These are phyloP conservation scores for Termitomyces sp. DNA, from an alignment of 768 basidiomycete species.

Conservation along the genomic window DNA sequence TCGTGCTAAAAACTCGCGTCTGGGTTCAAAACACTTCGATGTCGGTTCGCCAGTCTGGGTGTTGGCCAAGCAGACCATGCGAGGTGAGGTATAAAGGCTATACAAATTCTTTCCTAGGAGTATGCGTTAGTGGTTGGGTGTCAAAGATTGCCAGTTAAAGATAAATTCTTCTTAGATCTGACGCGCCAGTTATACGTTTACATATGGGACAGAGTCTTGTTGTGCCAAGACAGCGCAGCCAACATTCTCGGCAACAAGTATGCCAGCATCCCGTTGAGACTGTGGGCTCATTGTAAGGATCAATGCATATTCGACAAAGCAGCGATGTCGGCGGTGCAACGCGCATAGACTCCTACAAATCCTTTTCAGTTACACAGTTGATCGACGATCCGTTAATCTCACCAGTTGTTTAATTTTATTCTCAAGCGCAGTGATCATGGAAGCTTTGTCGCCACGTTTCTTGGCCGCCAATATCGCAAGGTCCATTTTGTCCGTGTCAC, in stretches of 20 bases:
- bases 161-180: constrained; percentile 74
- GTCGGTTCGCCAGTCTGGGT: background rate
- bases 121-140: background rate
- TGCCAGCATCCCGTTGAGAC: constrained; percentile 87
- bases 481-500: constrained; percentile 42
- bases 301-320: constrained; percentile 76
- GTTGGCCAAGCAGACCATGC: background rate
- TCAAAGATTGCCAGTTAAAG: constrained; percentile 33
- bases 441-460: constrained; percentile 40
- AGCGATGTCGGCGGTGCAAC: constrained; percentile 36
- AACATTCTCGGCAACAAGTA: constrained; percentile 77
- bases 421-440: constrained; percentile 52
- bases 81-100: too few species aligned
- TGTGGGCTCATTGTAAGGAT: constrained; percentile 73
- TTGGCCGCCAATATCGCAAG: constrained; percentile 45
- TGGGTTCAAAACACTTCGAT: background rate
- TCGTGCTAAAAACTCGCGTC: background rate
- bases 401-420: constrained; percentile 57
- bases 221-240: constrained; percentile 78
- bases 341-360: constrained; percentile 36
- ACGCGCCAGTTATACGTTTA: constrained; percentile 76
- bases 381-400: constrained; percentile 13
- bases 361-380: background rate
- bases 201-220: constrained; percentile 85
- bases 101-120: background rate